Conservation (phyloP, 1,139 yeast genomes). For the Williopsis jadinii region DNA sequence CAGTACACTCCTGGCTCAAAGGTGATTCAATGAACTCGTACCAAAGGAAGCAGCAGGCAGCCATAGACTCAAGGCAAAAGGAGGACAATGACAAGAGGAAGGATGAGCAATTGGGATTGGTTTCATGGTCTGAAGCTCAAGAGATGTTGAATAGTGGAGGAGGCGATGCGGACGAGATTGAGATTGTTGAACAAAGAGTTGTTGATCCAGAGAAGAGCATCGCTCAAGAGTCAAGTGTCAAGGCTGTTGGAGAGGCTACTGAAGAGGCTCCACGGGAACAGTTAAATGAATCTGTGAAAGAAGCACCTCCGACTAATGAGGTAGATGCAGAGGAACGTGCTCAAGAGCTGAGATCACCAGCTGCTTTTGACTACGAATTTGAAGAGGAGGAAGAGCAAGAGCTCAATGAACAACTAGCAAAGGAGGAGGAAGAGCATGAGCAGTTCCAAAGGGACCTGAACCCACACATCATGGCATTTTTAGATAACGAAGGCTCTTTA, state of each 20-base stretch:
- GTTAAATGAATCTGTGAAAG: not conserved
- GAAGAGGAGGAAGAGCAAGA: constrained; percentile 75
- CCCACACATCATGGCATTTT: constrained; percentile 14
- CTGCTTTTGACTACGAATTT: constrained; percentile 50
- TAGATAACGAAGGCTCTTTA: constrained; percentile 46
- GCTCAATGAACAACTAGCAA: constrained; percentile 42
- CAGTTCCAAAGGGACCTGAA: constrained; percentile 47
- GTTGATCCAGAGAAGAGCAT: constrained; percentile 14
- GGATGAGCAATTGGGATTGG: constrained; percentile 11
- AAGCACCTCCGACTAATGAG: not conserved
- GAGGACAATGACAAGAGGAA: constrained; percentile 2
- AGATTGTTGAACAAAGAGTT: constrained; percentile 3
- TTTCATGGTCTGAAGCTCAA: constrained; percentile 18
- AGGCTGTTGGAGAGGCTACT: constrained; percentile 5
- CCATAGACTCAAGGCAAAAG: constrained; percentile 2
- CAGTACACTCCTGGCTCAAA: constrained; percentile 14
- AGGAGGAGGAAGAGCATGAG: constrained; percentile 69
- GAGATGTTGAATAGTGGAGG: constrained; percentile 9
- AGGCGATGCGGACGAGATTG: constrained; percentile 4
- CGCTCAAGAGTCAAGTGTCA: constrained; percentile 9
- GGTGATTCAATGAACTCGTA: constrained; percentile 6
- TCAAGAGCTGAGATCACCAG: constrained; percentile 7
- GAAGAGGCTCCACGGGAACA: not conserved
- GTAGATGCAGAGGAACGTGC: not conserved
- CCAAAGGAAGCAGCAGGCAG: constrained; percentile 1